Evolutionary conservation across 306 rosid genomes (phyloP), one percentile per base, ranked within the genome.

Genomic region (Rubus parviflorus): DNA sequence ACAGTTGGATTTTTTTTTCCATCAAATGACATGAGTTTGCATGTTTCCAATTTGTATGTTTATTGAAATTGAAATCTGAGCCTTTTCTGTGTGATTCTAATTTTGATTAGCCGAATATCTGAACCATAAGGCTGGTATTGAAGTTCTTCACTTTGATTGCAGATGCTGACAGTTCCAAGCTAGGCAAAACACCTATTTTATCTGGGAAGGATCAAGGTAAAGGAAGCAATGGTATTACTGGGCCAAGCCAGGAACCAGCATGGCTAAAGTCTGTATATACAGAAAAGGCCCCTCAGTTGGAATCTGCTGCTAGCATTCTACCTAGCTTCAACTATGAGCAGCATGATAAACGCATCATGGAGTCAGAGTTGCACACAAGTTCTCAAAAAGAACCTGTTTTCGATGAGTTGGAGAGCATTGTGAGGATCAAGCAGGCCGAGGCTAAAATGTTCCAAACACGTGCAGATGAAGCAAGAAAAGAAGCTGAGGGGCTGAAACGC

Each of bases 391-490:
- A 92, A 61, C 91, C 86, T 45, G 71, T 90, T 69, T 92, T 92
- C 38, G 97, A 92, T 69, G 99, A 96, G 81, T 75, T 92, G 86
- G 99, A 96, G 74, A 91, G 98, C 23, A 64, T 91, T 53, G 92
- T 96, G 45, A 85, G 90, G 85, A 80, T 91, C 72, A 96, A 96
- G 83, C 92, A 79, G 52, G 96, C 93, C 1, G 99, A 96, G 86
- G 97, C 98, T 23, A 87, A 91, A 83, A 89, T 96, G 98, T 96
- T 96, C 78, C 99, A 96, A 64, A 57, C 91, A 15, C 96, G 94
- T 30, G 94, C 99, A 1, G 97, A 96, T 49, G 96, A 90, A 38
- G 99, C 99, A 58, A 92, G 97, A 87, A 90, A 93, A 68, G 98
- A 92, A 58, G 97, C 99, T 15, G 98, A 92, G 80, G 96, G 91